phyloP scores from a whole-genome alignment of 2,329 filamentous ascomycete species.

The Neopestalotiopsis clavispora region DNA sequence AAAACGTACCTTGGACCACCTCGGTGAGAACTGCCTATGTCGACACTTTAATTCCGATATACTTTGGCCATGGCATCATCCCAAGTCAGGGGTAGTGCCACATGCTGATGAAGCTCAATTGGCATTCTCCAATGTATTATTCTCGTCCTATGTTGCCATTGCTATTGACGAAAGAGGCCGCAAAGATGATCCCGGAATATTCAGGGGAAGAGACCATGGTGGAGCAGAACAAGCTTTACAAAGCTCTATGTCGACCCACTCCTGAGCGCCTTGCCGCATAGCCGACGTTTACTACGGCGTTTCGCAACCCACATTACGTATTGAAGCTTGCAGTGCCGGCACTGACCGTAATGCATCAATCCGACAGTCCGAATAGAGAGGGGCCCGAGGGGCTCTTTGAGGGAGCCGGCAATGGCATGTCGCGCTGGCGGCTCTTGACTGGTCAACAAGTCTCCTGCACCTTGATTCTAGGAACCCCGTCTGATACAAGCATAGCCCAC shows the following conservation, averaged over 20 bases:
- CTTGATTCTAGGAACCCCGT: neutral
- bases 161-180: neutral
- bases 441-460: neutral
- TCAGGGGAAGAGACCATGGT: constrained; percentile 5
- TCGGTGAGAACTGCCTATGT: neutral
- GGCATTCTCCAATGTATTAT: neutral
- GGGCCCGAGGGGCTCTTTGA: neutral
- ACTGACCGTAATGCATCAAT: constrained; percentile 1
- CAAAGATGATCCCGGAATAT: neutral
- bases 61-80: neutral
- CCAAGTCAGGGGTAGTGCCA: neutral
- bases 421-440: constrained; percentile 1
- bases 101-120: neutral
- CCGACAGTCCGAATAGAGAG: neutral
- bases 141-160: neutral
- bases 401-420: constrained; percentile 6
- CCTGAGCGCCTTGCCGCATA: constrained; percentile 7
- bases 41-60: neutral
- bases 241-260: neutral
- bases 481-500: constrained; percentile 14
- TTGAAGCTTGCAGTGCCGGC: constrained; percentile 4
- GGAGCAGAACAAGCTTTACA: constrained; percentile 15
- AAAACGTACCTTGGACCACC: neutral
- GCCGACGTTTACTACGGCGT: neutral
- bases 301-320: constrained; percentile 10